Base-by-base conservation (phyloP, 2,329 filamentous ascomycete species). In the Beauveria sp. region DNA sequence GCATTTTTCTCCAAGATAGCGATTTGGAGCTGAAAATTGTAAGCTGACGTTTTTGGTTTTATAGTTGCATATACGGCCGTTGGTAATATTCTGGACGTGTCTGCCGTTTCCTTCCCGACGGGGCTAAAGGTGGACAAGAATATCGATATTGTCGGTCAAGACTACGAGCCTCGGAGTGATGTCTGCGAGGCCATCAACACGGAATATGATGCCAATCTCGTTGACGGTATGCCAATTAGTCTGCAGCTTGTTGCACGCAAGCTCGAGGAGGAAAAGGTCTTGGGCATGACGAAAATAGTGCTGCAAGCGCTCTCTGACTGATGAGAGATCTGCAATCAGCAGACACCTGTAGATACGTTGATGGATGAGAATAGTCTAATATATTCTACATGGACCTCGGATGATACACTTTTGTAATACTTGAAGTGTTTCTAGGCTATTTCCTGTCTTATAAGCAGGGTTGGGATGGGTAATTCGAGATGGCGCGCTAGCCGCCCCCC, bases 21-120 rank as follows among this genome's bases (percentile, higher is more conserved):
- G 18, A 14, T 46, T 22, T 46, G 75, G 68, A 10, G 0, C 1
- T 12, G 12, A 3, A 5, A 5, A 1, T 3, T 7, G 16, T 16
- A 24, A 18, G 9, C 54, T 63, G 18, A 69, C 4, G 0, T 6
- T 46, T 46, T 52, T 20, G 12, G 1, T 3, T 1, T 45, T 24
- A 1, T 30, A 80, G 79, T 81, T 55, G 78, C 73, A 2, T 81
- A 81, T 61, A 81, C 79, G 0, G 78, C 78, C 3, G 78, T 81
- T 0, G 81, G 70, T 66, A 81, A 81, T 52, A 72, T 81, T 0
- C 65, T 81, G 1, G 79, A 81, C 66, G 80, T 81, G 61, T 70
- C 78, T 0, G 74, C 73, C 58, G 70, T 81, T 0, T 80, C 79
- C 0, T 81, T 81, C 62, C 75, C 78, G 0, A 78, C 78, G 0